Conservation (phyloP, 1,284 basidiomycete species). For the Ceratobasidium papillatum region DNA sequence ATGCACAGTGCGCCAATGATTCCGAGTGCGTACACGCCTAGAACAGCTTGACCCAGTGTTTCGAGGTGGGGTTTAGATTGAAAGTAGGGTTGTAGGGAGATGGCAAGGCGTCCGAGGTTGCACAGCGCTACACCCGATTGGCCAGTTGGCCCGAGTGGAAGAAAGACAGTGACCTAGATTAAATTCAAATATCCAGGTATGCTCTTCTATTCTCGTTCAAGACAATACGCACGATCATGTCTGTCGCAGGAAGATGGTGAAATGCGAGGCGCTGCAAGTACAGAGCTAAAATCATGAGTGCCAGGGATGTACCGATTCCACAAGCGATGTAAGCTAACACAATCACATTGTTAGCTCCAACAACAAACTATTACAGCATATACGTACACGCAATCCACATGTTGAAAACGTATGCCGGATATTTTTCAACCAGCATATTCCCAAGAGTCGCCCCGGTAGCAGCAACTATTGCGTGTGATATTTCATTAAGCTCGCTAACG, state of each 20-base stretch:
- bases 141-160: conserved; percentile 34
- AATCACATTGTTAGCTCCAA: neutral
- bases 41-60: neutral
- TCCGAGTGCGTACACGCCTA: conserved; percentile 26
- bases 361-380: neutral
- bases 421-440: conserved; percentile 28
- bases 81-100: conserved; percentile 25
- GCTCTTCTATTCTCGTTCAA: neutral
- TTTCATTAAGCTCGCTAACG: neutral
- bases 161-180: conserved; percentile 31
- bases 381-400: conserved; percentile 39
- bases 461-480: conserved; percentile 16
- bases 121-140: conserved; percentile 36
- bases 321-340: conserved; percentile 30
- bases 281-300: conserved; percentile 34
- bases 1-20: conserved; percentile 36
- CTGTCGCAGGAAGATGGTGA: conserved; percentile 38
- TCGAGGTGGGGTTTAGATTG: conserved; percentile 16
- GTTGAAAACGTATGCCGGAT: conserved; percentile 36
- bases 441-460: conserved; percentile 34
- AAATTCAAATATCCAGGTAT: neutral
- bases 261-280: conserved; percentile 40
- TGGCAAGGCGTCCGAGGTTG: conserved; percentile 28
- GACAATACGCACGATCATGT: conserved; percentile 29
- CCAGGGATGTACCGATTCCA: conserved; percentile 38